Conservation (phyloP, 352 stramenopile species). For the Aphanomyces cochlioides region DNA sequence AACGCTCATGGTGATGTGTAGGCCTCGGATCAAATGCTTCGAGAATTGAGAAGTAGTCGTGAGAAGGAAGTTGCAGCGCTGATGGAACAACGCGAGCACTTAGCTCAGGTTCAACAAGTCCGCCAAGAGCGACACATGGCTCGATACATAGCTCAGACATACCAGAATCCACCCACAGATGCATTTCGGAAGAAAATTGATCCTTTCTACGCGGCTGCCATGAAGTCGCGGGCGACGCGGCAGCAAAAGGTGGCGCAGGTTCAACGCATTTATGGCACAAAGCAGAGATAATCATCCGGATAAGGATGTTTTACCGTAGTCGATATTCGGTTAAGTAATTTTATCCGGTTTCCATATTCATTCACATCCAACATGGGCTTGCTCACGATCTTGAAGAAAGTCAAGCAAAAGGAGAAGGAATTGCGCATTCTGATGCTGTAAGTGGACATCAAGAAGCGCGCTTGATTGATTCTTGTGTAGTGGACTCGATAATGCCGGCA, state of each 20-base stretch:
- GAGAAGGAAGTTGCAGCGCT: slow-evolving; percentile 52
- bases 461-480: slow-evolving; percentile 37
- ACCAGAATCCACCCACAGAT: slow-evolving; percentile 42
- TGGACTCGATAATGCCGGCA: slow-evolving; percentile 99
- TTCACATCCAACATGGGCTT: slow-evolving; percentile 63
- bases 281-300: not conserved
- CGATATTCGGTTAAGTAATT: not conserved
- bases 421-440: slow-evolving; percentile 97
- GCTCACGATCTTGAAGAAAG: slow-evolving; percentile 94
- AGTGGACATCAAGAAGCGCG: slow-evolving; percentile 19
- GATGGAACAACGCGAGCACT: slow-evolving; percentile 55
- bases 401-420: slow-evolving; percentile 99
- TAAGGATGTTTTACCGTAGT: not conserved
- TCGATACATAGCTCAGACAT: slow-evolving; percentile 41
- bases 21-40: slow-evolving; percentile 62
- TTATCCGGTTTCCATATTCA: too few species aligned
- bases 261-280: slow-evolving; percentile 1
- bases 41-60: slow-evolving; percentile 56
- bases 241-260: not conserved
- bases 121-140: slow-evolving; percentile 45
- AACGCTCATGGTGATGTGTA: slow-evolving; percentile 1
- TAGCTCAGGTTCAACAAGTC: slow-evolving; percentile 57
- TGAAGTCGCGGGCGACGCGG: slow-evolving; percentile 43
- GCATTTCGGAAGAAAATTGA: slow-evolving; percentile 20
- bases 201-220: slow-evolving; percentile 61